Evolutionary conservation across 768 basidiomycete species (phyloP).

Genomic region (Scleroderma bovista): DNA sequence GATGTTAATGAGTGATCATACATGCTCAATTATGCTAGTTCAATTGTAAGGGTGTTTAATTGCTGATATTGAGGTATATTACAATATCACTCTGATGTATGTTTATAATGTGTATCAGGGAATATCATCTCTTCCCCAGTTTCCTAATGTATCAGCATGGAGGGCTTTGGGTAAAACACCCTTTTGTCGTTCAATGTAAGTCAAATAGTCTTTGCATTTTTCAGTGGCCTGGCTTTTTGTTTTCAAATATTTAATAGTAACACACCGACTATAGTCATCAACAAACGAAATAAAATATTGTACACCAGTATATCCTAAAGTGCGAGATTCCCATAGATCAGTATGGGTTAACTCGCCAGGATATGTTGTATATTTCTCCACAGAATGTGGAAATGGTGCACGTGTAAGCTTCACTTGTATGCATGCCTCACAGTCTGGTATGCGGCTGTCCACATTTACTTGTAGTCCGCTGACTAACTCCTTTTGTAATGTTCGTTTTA

Average conservation of each 20-base stretch:
- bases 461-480: not conserved
- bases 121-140: no score
- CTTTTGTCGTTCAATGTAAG: constrained; percentile 7
- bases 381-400: not conserved
- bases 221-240: constrained; percentile 17
- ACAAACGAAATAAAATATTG: constrained; percentile 22
- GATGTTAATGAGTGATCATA: no score
- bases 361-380: not conserved
- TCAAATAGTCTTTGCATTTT: constrained; percentile 11
- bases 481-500: not conserved
- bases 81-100: no score
- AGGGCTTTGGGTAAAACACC: not conserved
- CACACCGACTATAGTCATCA: constrained; percentile 8
- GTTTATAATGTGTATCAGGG: no score
- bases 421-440: constrained; percentile 1
- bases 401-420: not conserved
- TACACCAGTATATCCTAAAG: constrained; percentile 10
- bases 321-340: constrained; percentile 19
- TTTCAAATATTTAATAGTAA: constrained; percentile 12
- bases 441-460: not conserved
- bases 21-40: no score
- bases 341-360: constrained; percentile 8
- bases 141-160: constrained; percentile 19
- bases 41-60: no score
- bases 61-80: no score